Conservation (phyloP, 2,329 filamentous ascomycete species). For the Epichloe sibirici region DNA sequence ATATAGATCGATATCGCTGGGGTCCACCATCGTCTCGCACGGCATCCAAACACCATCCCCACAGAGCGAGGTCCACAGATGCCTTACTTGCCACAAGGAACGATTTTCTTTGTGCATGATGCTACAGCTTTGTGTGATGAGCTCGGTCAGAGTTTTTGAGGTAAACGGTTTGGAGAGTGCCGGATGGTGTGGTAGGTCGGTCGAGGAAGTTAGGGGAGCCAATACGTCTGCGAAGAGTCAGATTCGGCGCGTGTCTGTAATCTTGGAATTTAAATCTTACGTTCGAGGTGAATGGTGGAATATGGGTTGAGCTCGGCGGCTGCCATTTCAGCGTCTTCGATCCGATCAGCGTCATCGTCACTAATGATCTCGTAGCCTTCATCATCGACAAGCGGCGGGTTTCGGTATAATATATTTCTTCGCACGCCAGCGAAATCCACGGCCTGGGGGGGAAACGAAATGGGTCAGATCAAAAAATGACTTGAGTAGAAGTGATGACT, state of each 20-base stretch:
- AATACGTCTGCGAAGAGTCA: slow-evolving; percentile 47
- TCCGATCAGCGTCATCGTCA: slow-evolving; percentile 55
- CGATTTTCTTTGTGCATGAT: slow-evolving; percentile 66
- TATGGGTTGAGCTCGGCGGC: slow-evolving; percentile 67
- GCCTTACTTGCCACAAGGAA: slow-evolving; percentile 62
- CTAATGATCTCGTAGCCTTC: slow-evolving; percentile 68
- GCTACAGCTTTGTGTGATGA: slow-evolving; percentile 55
- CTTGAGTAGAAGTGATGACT: slow-evolving; percentile 3
- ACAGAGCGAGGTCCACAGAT: slow-evolving; percentile 58
- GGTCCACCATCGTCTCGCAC: slow-evolving; percentile 43
- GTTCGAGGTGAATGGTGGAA: slow-evolving; percentile 55
- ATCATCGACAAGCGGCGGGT: slow-evolving; percentile 60
- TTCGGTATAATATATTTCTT: slow-evolving; percentile 61
- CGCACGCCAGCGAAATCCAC: slow-evolving; percentile 64
- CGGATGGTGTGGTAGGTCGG: slow-evolving; percentile 62
- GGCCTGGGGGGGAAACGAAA: slow-evolving; percentile 31
- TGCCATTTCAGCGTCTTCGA: slow-evolving; percentile 46
- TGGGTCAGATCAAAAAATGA: slow-evolving; percentile 12
- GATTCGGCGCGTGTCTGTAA: slow-evolving; percentile 9
- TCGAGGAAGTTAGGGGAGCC: slow-evolving; percentile 61
- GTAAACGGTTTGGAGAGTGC: slow-evolving; percentile 64
- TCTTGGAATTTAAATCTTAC: slow-evolving; percentile 30
- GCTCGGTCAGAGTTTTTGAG: slow-evolving; percentile 58
- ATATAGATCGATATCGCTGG: slow-evolving; percentile 44
- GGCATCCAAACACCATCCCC: slow-evolving; percentile 63